phyloP scores from a whole-genome alignment of 73 alveolate species.

The Paraurostyla sp. region DNA sequence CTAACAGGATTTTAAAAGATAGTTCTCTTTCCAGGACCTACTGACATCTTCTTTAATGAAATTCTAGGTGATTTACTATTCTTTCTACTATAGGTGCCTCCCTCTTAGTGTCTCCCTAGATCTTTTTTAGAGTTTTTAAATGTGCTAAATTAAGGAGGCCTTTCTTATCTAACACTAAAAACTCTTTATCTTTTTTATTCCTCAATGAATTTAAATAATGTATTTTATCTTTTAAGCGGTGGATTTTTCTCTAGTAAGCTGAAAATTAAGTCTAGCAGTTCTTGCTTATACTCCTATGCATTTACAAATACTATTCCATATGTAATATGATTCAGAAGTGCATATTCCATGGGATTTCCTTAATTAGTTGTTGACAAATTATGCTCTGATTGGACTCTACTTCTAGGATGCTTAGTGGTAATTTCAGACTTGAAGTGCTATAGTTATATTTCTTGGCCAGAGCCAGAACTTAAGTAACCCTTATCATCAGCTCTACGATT shows the following conservation, averaged over 20 bases:
- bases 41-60: neutral
- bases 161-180: neutral
- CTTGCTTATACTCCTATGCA: neutral
- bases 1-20: neutral
- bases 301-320: slow-evolving; percentile 32
- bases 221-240: neutral
- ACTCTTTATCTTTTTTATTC: neutral
- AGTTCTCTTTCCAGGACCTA: neutral
- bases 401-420: neutral
- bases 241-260: slow-evolving; percentile 9
- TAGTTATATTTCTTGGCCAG: neutral
- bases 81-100: too few relatives aligned
- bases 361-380: neutral
- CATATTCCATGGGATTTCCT: slow-evolving; percentile 28
- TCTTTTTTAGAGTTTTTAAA: too few relatives aligned
- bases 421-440: neutral
- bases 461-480: neutral
- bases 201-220: neutral
- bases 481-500: neutral
- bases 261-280: neutral
- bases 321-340: slow-evolving; percentile 3
- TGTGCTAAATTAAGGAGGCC: neutral
- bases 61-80: slow-evolving; percentile 12
- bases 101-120: too few relatives aligned
- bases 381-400: slow-evolving; percentile 7